Evolutionary conservation across 441 rosid genomes (phyloP).

Genomic region (Brassica balearica): DNA sequence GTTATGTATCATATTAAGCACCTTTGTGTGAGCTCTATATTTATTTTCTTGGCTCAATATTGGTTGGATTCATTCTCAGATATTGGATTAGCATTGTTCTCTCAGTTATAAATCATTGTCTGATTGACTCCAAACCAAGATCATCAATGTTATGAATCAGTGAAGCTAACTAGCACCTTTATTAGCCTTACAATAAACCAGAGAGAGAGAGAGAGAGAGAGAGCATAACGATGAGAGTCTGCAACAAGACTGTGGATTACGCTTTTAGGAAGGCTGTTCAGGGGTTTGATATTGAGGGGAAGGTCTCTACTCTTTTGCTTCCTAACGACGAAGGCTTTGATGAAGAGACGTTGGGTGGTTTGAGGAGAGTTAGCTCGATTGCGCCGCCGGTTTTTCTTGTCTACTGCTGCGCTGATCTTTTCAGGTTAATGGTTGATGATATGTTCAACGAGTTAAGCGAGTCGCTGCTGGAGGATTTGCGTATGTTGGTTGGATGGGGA

Average conservation of each 20-base stretch:
- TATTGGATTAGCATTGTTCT: background rate
- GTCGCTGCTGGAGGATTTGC: constrained; percentile 53
- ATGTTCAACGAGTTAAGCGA: constrained; percentile 49
- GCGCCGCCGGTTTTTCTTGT: constrained; percentile 60
- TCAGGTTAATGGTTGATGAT: constrained; percentile 68
- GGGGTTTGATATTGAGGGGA: constrained; percentile 67
- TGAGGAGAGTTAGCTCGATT: constrained; percentile 52
- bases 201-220: background rate
- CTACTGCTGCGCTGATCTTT: constrained; percentile 68
- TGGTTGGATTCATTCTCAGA: background rate
- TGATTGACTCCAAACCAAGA: background rate
- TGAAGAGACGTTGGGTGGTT: constrained; percentile 50
- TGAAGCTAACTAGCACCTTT: constrained; percentile 27
- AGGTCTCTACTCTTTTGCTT: constrained; percentile 55
- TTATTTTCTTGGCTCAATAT: constrained; percentile 4
- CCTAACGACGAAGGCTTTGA: constrained; percentile 51
- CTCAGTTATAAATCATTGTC: background rate
- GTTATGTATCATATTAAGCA: constrained; percentile 15
- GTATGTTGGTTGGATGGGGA: constrained; percentile 37
- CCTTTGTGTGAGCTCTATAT: background rate
- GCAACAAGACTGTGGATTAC: too few species aligned
- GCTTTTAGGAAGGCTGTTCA: constrained; percentile 45
- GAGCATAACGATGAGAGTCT: background rate
- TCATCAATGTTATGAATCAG: constrained; percentile 1
- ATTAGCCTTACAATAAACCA: constrained; percentile 25